Conservation (phyloP, 139 green algal species). For the Pleodorina starrii region DNA sequence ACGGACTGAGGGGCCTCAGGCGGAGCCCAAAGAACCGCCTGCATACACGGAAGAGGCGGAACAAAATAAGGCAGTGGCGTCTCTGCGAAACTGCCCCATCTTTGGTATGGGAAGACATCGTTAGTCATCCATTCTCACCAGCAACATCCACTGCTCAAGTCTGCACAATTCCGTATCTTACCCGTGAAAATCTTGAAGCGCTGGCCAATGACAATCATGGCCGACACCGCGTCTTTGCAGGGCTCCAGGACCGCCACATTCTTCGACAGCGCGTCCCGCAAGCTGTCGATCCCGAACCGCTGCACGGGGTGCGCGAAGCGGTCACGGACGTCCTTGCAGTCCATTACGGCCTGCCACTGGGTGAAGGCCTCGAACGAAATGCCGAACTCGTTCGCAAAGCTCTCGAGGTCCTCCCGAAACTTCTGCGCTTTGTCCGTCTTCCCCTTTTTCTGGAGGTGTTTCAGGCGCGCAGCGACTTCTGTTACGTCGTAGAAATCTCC, state of each 20-base stretch:
- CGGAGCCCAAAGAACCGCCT: neutral
- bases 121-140: neutral
- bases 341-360: constrained; percentile 33
- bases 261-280: neutral
- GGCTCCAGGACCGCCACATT: constrained; percentile 23
- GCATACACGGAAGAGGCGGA: neutral
- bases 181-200: constrained; percentile 7
- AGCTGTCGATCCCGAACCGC: neutral
- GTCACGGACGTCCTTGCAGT: neutral
- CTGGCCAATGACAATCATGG: constrained; percentile 4
- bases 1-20: neutral
- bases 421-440: neutral
- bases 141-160: neutral
- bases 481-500: constrained; percentile 4
- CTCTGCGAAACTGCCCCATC: neutral
- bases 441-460: constrained; percentile 1
- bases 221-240: constrained; percentile 23
- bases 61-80: neutral
- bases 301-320: constrained; percentile 7
- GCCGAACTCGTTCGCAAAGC: constrained; percentile 12
- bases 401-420: constrained; percentile 24
- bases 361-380: constrained; percentile 26
- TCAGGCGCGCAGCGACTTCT: constrained; percentile 12
- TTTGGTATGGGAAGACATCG: neutral
- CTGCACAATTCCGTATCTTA: neutral